Evolutionary conservation across 2,329 filamentous ascomycete species (phyloP), one percentile per base, ranked within the genome.

Genomic region (Ascochyta pisi): DNA sequence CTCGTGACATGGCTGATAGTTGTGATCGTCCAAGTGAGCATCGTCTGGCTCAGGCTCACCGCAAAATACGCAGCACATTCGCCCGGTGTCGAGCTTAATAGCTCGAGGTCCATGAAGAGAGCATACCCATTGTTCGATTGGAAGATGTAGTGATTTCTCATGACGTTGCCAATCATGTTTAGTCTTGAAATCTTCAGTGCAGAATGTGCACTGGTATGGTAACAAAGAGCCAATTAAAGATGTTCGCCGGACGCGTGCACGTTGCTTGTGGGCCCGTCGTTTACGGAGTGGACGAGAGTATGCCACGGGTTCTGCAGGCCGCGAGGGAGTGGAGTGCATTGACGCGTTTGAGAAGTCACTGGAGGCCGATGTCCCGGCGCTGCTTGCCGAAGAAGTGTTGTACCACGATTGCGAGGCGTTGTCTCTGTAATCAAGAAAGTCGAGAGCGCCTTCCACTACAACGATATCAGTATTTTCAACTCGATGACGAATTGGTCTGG

Each of bases 111-210:
- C 54, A n/a, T 50, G 53, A 1, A 50, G 38, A 13, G 41, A 35
- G 12, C 69, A 71, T 0, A 68, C 56, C 69, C 69, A 71, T 33
- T 66, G 45, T 27, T 71, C 69, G 3, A 70, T 57, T 1, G 66
- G 62, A 7, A 71, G 51, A 42, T 71, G 69, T 1, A 71, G 53
- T 1, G 68, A 65, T 27, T 70, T 71, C 15, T 71, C 69, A n/a
- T 71, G 69, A 1, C 69, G 51, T 29, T 65, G 61, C 69, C 69
- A 71, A 29, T 71, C 67, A 24, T 69, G 64, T 43, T 70, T 71
- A 0, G 66, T 69, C 19, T 65, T 69, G 59, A 71, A 71, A 12
- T 60, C 62, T 37, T 71, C 69, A 0, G 69, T 70, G 40, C 69
- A 71, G 24, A 70, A 71, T 0, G 69, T 71, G 38, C 69, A 70